A percentile compares a stretch with the other conserved stretches of the same genome.
Conservation (phyloP, 2,329 filamentous ascomycete genomes). For the Calonectria leucothoes region DNA sequence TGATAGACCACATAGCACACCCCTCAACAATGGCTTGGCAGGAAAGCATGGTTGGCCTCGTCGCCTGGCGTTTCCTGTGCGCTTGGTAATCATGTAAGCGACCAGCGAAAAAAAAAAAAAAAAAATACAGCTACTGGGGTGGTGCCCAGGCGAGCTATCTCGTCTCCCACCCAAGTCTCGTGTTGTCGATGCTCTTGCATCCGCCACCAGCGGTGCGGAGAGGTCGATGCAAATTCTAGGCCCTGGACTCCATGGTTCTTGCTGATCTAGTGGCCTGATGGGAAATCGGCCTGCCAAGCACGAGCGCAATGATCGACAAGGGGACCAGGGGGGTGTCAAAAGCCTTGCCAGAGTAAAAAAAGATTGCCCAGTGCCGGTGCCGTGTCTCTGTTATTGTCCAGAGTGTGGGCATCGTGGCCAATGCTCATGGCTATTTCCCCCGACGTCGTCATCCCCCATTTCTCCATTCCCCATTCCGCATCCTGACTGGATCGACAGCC, state of each 20-base stretch:
- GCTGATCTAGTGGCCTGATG: constrained; percentile 12
- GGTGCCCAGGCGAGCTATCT: constrained; percentile 8
- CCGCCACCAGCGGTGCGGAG: constrained; percentile 13
- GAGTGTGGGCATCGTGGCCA: not conserved
- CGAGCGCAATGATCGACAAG: constrained; percentile 19
- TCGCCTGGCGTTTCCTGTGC: not conserved
- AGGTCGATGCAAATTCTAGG: constrained; percentile 24
- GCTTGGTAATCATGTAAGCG: constrained; percentile 3
- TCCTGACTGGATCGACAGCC: not conserved
- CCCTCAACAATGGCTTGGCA: constrained; percentile 8
- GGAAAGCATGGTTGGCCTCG: not conserved
- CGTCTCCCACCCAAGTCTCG: not conserved
- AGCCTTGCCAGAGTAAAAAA: not conserved
- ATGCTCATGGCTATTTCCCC: not conserved
- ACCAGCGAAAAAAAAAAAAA: not conserved
- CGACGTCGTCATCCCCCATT: constrained; percentile 13
- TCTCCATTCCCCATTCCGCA: constrained; percentile 7
- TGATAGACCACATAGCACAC: constrained; percentile 8
- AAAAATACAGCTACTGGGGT: not conserved
- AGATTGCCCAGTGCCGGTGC: not conserved
- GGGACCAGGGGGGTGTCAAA: not conserved
- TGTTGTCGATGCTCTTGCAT: constrained; percentile 6
- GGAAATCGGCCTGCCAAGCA: constrained; percentile 12
- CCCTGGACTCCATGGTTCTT: constrained; percentile 17
- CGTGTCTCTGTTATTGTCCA: constrained; percentile 1